Conservation (phyloP, 2,329 filamentous ascomycete genomes). For the Sclerotinia spermophila region DNA sequence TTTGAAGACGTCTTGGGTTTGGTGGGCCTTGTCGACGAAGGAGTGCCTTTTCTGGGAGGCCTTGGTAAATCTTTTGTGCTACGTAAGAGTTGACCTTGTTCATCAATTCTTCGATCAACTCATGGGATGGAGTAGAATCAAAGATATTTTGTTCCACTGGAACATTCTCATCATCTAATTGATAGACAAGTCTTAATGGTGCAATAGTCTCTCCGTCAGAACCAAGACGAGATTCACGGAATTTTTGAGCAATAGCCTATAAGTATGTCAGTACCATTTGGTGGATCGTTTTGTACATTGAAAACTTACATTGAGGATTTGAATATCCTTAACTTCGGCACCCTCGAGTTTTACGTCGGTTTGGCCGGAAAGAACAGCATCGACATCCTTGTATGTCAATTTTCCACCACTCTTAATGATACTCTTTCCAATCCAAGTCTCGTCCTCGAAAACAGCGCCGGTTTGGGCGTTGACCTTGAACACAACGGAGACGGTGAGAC, state of each 20-base stretch:
- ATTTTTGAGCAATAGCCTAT: slow-evolving; percentile 77
- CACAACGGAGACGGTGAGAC: slow-evolving; percentile 86
- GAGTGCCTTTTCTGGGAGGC: slow-evolving; percentile 86
- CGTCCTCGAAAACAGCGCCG: slow-evolving; percentile 74
- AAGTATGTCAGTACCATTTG: slow-evolving; percentile 31
- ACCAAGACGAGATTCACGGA: slow-evolving; percentile 82
- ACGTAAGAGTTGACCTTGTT: slow-evolving; percentile 90
- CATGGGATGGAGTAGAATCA: slow-evolving; percentile 81
- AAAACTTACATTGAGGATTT: slow-evolving; percentile 65
- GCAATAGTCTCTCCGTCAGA: slow-evolving; percentile 76
- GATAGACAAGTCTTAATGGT: slow-evolving; percentile 82
- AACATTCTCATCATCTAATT: slow-evolving; percentile 96
- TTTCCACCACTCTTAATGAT: slow-evolving; percentile 90
- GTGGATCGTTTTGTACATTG: background rate
- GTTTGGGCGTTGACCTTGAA: slow-evolving; percentile 84
- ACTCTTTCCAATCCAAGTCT: slow-evolving; percentile 90
- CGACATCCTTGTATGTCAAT: slow-evolving; percentile 79
- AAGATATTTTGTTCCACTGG: slow-evolving; percentile 97
- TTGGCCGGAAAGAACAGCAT: slow-evolving; percentile 68
- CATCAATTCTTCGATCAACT: slow-evolving; percentile 91
- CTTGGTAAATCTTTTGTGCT: slow-evolving; percentile 75
- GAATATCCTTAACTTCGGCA: slow-evolving; percentile 70
- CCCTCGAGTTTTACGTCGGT: slow-evolving; percentile 60
- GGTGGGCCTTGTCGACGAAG: slow-evolving; percentile 82
- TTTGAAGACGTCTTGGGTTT: slow-evolving; percentile 82